These are phyloP conservation scores for Teunomyces tritomae DNA, from an alignment of 805 yeast genomes.

Conservation along the genomic window DNA sequence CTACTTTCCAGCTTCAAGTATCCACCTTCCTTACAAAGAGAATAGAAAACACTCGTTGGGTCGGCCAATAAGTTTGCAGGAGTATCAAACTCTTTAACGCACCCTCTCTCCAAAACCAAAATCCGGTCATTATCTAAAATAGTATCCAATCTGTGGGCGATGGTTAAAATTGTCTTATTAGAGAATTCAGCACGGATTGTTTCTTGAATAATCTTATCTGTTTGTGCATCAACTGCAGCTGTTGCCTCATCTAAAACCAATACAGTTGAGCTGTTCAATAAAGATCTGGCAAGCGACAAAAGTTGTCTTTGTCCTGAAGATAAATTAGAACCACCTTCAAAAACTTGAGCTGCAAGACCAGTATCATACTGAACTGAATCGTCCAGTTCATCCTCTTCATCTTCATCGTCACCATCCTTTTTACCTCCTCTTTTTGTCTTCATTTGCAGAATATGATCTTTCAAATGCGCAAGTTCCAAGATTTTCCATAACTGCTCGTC, in stretches of 20 bases:
- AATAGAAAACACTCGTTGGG: conserved; percentile 6
- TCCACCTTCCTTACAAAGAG: conserved; percentile 12
- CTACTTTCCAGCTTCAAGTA: conserved; percentile 1
- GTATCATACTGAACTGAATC: conserved; percentile 3
- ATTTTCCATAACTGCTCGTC: conserved; percentile 26
- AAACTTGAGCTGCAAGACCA: conserved; percentile 17
- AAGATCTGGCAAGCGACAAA: conserved; percentile 23
- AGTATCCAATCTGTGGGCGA: conserved; percentile 28
- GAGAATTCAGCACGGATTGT: conserved; percentile 24
- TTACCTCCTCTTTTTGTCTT: conserved; percentile 11
- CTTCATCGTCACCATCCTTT: neutral
- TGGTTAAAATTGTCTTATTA: conserved; percentile 25
- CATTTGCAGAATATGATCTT: conserved; percentile 23
- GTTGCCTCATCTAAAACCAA: conserved; percentile 27
- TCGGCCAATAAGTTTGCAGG: conserved; percentile 8
- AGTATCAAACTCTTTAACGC: conserved; percentile 20
- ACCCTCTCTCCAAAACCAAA: conserved; percentile 22
- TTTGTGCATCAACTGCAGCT: conserved; percentile 35
- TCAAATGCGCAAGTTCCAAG: conserved; percentile 26
- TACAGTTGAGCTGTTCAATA: conserved; percentile 16
- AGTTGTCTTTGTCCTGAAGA: conserved; percentile 25
- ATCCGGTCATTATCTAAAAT: conserved; percentile 27
- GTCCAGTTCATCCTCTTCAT: neutral
- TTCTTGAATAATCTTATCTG: conserved; percentile 25
- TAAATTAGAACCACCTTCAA: conserved; percentile 25